These are phyloP conservation scores for Tephrocybe sp. DNA, from an alignment of 768 basidiomycete genomes.

Conservation along the genomic window DNA sequence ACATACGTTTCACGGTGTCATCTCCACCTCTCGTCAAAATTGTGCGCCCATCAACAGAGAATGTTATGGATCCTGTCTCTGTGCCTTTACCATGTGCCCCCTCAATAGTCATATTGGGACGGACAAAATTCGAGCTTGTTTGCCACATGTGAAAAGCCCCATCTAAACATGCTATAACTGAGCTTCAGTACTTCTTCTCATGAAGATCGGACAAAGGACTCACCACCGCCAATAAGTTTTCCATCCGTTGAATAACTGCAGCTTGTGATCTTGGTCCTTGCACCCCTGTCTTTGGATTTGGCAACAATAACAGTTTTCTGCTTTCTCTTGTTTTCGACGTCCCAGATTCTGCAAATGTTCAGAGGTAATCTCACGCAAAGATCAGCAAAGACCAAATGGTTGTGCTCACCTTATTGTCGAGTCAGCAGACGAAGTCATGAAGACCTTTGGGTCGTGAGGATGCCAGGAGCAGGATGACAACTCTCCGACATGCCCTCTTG, in stretches of 20 bases:
- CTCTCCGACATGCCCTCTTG: conserved; percentile 92
- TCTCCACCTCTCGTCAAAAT: conserved; percentile 90
- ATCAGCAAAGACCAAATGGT: too few species aligned
- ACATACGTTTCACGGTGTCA: conserved; percentile 91
- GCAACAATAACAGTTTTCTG: conserved; percentile 96
- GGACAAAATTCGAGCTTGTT: conserved; percentile 86
- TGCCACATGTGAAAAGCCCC: conserved; percentile 95
- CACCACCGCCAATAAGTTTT: conserved; percentile 86
- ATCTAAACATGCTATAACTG: conserved; percentile 79
- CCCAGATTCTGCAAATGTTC: conserved; percentile 74
- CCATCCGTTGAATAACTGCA: conserved; percentile 91
- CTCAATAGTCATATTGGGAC: conserved; percentile 84
- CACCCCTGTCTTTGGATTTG: conserved; percentile 93
- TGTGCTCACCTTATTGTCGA: conserved; percentile 84
- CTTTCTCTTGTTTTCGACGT: conserved; percentile 87
- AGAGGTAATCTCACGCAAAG: neutral
- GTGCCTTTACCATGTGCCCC: conserved; percentile 84
- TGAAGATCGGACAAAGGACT: conserved; percentile 14
- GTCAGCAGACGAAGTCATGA: conserved; percentile 94
- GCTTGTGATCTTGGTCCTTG: conserved; percentile 85
- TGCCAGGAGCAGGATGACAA: conserved; percentile 90
- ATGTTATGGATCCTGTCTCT: conserved; percentile 83
- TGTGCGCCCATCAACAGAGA: conserved; percentile 84
- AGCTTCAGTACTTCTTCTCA: neutral
- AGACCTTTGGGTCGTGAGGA: conserved; percentile 77